These are phyloP conservation scores for Rhizopus arrhizus DNA, from an alignment of 371 early-diverging fungal genomes.

Conservation along the genomic window DNA sequence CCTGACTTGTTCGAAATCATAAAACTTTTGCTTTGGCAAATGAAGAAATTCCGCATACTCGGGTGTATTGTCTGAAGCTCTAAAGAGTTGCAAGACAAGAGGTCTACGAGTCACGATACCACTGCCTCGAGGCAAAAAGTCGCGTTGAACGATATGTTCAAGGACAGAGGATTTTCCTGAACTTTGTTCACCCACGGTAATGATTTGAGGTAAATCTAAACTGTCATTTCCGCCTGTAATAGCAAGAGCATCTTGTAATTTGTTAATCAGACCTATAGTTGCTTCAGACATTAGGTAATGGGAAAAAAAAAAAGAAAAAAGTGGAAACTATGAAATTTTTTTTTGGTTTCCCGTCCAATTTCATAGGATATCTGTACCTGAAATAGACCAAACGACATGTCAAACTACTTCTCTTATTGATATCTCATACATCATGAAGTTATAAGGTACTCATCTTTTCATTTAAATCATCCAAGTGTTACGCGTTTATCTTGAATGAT, in stretches of 20 bases:
- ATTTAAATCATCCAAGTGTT: no score
- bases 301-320: neutral
- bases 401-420: neutral
- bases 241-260: slow-evolving; percentile 91
- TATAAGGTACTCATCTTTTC: no score
- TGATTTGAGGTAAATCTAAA: slow-evolving; percentile 91
- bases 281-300: slow-evolving; percentile 15
- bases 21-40: slow-evolving; percentile 72
- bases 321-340: no score
- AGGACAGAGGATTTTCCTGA: slow-evolving; percentile 92
- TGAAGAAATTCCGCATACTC: slow-evolving; percentile 78
- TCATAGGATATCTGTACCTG: neutral
- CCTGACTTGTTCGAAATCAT: slow-evolving; percentile 79
- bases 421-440: neutral
- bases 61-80: slow-evolving; percentile 43
- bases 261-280: slow-evolving; percentile 80
- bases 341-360: neutral
- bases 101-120: slow-evolving; percentile 95
- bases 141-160: slow-evolving; percentile 89
- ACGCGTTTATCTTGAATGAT: no score
- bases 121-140: slow-evolving; percentile 89
- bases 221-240: slow-evolving; percentile 70
- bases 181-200: slow-evolving; percentile 85
- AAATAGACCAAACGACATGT: neutral
- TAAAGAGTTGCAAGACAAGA: slow-evolving; percentile 86